Base-by-base conservation (phyloP, 257 asterid species). In the Scutellaria baicalensis region DNA sequence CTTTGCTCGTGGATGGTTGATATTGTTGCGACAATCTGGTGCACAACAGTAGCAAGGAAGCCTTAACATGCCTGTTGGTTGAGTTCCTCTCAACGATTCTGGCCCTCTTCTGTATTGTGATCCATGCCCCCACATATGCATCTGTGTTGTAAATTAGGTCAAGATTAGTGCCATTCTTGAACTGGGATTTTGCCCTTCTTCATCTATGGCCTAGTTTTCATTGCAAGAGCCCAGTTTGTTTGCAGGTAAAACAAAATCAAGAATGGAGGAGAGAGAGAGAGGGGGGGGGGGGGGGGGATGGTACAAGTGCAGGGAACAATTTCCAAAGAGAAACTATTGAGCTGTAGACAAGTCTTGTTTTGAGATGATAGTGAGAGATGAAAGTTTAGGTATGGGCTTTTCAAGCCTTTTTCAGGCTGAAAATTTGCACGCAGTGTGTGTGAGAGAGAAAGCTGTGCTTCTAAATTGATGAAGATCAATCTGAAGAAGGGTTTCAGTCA, bases 111-210 rank as follows among this genome's bases (percentile, higher is more conserved):
- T 78, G 81, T 92, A 92, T 38, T 92, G 96, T 6, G 98, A 92
- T 4, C 98, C 98, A 75, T 92, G 98, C n/a, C 98, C 98, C 98
- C 98, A 92, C 98, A 89, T 92, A 54, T 92, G 98, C 98, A 92
- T 92, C 98, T 92, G 81, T 42, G 0, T 0, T 6, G 0, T n/a
- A 6, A 1, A 16, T 6, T 16, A 49, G 4, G 18, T 8, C 57
- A 18, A 50, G 17, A 50, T 50, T 18, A 50, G 20, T 27, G 33
- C 33, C 33, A 27, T 27, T 1, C 5, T 27, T 27, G 33, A 27
- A 27, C 2, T 27, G 2, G 33, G 33, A 2, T 27, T 27, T 27
- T 27, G 1, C 33, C 27, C 27, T 23, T 23, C 2, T 23, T n/a
- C n/a, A n/a, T n/a, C n/a, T n/a, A n/a, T n/a, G n/a, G n/a, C n/a